Conservation (phyloP, 2,329 filamentous ascomycete genomes). For the Fusarium oligoseptatum region DNA sequence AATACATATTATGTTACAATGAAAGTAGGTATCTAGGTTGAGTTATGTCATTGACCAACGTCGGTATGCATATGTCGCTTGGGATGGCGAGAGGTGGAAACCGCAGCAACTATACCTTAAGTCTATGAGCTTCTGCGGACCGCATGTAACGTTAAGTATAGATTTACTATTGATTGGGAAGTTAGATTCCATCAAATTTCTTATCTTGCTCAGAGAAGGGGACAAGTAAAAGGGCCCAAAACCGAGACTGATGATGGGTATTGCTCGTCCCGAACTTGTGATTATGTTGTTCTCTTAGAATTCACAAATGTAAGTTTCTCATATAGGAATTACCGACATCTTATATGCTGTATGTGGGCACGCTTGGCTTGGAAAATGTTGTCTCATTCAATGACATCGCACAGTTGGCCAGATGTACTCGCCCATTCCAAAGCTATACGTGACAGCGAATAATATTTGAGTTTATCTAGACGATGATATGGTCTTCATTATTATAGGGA, state of each 20-base stretch:
- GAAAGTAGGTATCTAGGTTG: slow-evolving; percentile 18
- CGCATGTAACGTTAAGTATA: no score
- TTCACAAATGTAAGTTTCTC: slow-evolving; percentile 22
- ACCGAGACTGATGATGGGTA: not conserved
- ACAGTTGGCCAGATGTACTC: not conserved
- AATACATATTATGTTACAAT: not conserved
- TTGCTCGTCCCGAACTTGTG: not conserved
- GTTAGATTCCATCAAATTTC: not conserved
- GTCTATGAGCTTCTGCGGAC: no score
- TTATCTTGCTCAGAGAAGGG: slow-evolving; percentile 22
- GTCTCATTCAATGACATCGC: not conserved
- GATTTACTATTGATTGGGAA: not conserved
- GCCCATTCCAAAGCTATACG: not conserved
- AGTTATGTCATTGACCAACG: not conserved
- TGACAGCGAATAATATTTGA: not conserved
- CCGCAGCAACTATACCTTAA: not conserved
- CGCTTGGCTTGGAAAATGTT: not conserved
- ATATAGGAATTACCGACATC: not conserved
- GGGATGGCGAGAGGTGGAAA: not conserved
- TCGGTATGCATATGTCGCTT: not conserved
- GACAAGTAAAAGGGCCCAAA: slow-evolving; percentile 8
- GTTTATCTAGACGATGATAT: not conserved
- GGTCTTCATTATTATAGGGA: slow-evolving; percentile 43
- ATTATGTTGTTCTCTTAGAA: slow-evolving; percentile 32
- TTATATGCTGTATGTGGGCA: not conserved